Conservation (phyloP, 768 basidiomycete genomes). For the Amanita polypyramis region DNA sequence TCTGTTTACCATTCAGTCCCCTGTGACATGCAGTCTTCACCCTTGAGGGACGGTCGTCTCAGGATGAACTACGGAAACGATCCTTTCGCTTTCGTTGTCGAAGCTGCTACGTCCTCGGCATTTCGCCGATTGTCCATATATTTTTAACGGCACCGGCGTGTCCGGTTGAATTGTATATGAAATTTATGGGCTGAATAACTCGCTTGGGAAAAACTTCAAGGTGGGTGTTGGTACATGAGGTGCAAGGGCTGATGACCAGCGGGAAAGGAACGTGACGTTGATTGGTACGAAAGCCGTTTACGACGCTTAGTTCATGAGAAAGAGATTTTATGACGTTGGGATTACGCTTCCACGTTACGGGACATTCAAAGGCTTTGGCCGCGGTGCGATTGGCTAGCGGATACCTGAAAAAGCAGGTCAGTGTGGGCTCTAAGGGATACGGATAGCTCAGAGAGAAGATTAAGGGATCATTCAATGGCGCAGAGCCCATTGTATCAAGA, state of each 20-base stretch:
- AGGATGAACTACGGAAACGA: conserved; percentile 19
- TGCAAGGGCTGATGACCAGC: background rate
- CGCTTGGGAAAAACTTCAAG: conserved; percentile 85
- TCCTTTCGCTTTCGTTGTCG: conserved; percentile 52
- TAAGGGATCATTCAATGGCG: conserved; percentile 1
- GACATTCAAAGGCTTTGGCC: conserved; percentile 64
- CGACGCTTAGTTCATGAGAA: conserved; percentile 38
- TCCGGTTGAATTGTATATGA: conserved; percentile 74
- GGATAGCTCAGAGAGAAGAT: conserved; percentile 9
- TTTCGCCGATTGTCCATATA: no score
- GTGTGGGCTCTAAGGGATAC: background rate
- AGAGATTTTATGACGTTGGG: conserved; percentile 46
- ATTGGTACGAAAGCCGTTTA: conserved; percentile 61
- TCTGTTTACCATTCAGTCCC: conserved; percentile 62
- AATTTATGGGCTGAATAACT: conserved; percentile 83
- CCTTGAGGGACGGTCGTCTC: conserved; percentile 32
- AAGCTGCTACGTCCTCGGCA: no score
- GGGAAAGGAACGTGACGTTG: conserved; percentile 49
- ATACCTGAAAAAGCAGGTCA: conserved; percentile 19
- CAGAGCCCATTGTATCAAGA: background rate
- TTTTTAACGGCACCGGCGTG: conserved; percentile 23
- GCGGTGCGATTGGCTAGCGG: conserved; percentile 30
- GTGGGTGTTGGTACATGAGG: conserved; percentile 26
- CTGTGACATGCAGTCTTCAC: conserved; percentile 60
- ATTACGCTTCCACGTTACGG: conserved; percentile 61